These are phyloP conservation scores for Aspergillus udagawae DNA, from an alignment of 2,329 filamentous ascomycete species.

Conservation along the genomic window DNA sequence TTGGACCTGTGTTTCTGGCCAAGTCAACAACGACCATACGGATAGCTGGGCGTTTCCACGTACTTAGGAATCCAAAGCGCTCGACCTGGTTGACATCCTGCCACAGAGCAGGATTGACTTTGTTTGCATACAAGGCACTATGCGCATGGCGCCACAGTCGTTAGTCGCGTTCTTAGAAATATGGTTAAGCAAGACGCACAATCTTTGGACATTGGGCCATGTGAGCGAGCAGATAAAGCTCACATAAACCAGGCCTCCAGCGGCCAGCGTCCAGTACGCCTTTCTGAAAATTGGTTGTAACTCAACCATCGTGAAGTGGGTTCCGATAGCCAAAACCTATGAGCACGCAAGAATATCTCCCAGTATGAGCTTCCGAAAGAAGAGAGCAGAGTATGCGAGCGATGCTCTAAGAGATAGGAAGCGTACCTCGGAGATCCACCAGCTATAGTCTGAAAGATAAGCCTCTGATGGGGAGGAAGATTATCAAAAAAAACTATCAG, in stretches of 20 bases:
- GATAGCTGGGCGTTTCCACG: constrained; percentile 20
- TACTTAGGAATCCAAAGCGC: constrained; percentile 81
- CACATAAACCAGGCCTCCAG: constrained; percentile 62
- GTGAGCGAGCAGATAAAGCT: constrained; percentile 62
- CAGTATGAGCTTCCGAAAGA: not conserved
- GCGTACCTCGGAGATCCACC: not conserved
- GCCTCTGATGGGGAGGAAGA: not conserved
- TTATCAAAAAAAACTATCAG: not conserved
- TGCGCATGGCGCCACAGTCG: constrained; percentile 1
- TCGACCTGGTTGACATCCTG: constrained; percentile 72
- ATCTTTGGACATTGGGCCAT: constrained; percentile 69
- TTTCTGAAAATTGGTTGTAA: constrained; percentile 47
- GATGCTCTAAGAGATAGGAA: not conserved
- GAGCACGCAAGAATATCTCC: not conserved
- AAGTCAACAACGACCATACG: constrained; percentile 10
- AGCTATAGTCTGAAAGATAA: not conserved
- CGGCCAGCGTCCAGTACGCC: constrained; percentile 55
- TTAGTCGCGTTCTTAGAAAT: not conserved
- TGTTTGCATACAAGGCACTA: constrained; percentile 81
- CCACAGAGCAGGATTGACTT: constrained; percentile 68
- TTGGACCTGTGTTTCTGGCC: constrained; percentile 75
- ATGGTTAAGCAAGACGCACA: constrained; percentile 53
- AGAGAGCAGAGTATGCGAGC: not conserved
- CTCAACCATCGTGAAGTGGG: constrained; percentile 27
- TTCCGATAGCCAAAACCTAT: not conserved